These are phyloP conservation scores for Lecanicillium sp. DNA, from an alignment of 2,329 filamentous ascomycete species.

Conservation along the genomic window DNA sequence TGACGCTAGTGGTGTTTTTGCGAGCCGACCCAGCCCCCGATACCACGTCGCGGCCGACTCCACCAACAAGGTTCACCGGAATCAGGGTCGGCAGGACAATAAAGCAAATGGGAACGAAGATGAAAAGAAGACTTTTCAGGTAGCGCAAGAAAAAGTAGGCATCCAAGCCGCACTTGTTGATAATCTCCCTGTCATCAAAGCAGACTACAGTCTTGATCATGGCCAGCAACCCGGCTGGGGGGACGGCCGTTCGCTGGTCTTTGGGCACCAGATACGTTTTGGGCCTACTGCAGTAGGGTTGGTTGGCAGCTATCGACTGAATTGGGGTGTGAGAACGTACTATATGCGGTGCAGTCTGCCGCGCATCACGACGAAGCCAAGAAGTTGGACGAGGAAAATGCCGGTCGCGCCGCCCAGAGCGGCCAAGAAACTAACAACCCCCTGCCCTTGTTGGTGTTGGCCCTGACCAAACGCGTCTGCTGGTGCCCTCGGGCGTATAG, in stretches of 20 bases:
- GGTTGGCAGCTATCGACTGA: conserved; percentile 4
- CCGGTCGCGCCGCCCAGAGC: conserved; percentile 1
- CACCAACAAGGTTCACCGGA: too few species aligned
- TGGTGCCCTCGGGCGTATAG: too few species aligned
- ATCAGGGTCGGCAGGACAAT: too few species aligned
- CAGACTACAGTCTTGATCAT: conserved; percentile 54
- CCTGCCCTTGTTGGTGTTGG: too few species aligned
- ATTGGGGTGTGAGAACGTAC: conserved; percentile 37
- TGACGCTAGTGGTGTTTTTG: too few species aligned
- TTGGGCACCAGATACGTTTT: conserved; percentile 82
- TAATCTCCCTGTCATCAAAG: conserved; percentile 70
- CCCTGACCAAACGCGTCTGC: too few species aligned
- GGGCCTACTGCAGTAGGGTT: conserved; percentile 50
- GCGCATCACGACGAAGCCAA: conserved; percentile 68
- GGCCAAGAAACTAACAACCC: too few species aligned
- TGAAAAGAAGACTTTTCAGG: conserved; percentile 66
- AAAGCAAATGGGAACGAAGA: conserved; percentile 75
- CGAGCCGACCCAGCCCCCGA: too few species aligned
- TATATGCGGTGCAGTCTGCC: conserved; percentile 77
- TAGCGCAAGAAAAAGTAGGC: conserved; percentile 97
- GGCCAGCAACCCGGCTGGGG: conserved; percentile 47
- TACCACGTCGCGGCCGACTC: too few species aligned
- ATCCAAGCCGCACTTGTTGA: conserved; percentile 91
- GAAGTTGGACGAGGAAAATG: conserved; percentile 55
- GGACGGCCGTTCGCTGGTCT: conserved; percentile 70